These are phyloP conservation scores for Prinsepia uniflora DNA, from an alignment of 306 rosid genomes.

Conservation along the genomic window DNA sequence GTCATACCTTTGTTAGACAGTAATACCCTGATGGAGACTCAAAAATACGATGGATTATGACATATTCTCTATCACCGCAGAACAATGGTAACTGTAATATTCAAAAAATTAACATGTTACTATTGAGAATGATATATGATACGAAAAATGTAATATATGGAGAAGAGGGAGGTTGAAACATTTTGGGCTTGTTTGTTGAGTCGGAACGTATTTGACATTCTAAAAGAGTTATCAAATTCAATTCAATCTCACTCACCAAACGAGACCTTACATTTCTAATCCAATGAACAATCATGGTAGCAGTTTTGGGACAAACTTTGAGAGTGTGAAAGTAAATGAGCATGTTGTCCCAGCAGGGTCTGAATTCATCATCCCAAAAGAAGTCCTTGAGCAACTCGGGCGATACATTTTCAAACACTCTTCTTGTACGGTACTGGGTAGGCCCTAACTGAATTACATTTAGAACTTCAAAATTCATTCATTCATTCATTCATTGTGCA, in stretches of 20 bases:
- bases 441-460: conserved; percentile 1
- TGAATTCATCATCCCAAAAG: conserved; percentile 22
- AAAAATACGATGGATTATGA: conserved; percentile 10
- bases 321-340: neutral
- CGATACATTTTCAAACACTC: neutral
- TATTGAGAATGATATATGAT: too few species aligned
- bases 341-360: conserved; percentile 15
- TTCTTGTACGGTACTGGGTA: conserved; percentile 15
- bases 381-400: conserved; percentile 7
- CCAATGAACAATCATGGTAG: conserved; percentile 13
- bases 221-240: too few species aligned
- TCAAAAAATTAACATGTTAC: too few species aligned
- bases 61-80: conserved; percentile 12
- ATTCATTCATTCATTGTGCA: neutral
- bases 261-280: neutral
- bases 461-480: neutral
- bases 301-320: conserved; percentile 11
- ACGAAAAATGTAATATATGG: neutral
- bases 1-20: conserved; percentile 13
- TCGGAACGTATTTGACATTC: too few species aligned
- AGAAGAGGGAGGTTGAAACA: neutral
- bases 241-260: too few species aligned
- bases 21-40: conserved; percentile 9
- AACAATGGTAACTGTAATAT: conserved; percentile 2
- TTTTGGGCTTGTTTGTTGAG: too few species aligned